Percentiles rank a stretch among this genome's conserved stretches.
These are phyloP conservation scores for Delphinella strobiligena DNA, from an alignment of 2,329 filamentous ascomycete genomes.

Conservation along the genomic window DNA sequence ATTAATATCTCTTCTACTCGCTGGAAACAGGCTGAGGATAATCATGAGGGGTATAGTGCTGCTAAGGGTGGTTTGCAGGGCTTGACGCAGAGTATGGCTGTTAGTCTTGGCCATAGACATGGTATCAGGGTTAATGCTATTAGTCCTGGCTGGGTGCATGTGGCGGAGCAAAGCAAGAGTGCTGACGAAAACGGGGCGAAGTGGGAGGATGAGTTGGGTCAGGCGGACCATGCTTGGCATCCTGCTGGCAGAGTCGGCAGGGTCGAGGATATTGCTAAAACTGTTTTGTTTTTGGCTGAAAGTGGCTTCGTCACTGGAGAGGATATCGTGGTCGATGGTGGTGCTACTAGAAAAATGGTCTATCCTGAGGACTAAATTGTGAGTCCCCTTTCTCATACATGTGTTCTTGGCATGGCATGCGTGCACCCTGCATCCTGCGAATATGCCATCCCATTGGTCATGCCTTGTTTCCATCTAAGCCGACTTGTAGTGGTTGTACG, in stretches of 20 bases:
- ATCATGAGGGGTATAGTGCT: conserved; percentile 39
- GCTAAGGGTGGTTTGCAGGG: conserved; percentile 41
- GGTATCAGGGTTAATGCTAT: conserved; percentile 38
- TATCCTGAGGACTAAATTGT: too few species aligned
- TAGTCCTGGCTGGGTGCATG: conserved; percentile 41
- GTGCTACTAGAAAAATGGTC: conserved; percentile 35
- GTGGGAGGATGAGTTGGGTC: conserved; percentile 36
- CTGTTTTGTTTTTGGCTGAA: conserved; percentile 29
- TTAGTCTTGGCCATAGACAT: conserved; percentile 30
- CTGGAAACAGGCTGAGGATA: conserved; percentile 35
- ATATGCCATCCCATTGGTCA: too few species aligned
- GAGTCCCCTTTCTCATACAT: too few species aligned
- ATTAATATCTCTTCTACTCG: conserved; percentile 40
- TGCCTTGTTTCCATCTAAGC: too few species aligned
- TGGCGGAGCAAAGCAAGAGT: conserved; percentile 29
- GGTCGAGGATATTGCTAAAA: conserved; percentile 33
- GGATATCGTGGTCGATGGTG: conserved; percentile 35
- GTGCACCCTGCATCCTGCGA: too few species aligned
- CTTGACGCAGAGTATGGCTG: conserved; percentile 36
- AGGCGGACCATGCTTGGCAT: conserved; percentile 38
- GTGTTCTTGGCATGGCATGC: too few species aligned
- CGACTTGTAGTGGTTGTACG: too few species aligned
- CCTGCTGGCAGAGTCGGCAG: conserved; percentile 38
- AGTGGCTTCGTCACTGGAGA: conserved; percentile 32
- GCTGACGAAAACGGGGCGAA: conserved; percentile 27